phyloP scores from a whole-genome alignment of 768 basidiomycete species.

The Tricholoma terreum region DNA sequence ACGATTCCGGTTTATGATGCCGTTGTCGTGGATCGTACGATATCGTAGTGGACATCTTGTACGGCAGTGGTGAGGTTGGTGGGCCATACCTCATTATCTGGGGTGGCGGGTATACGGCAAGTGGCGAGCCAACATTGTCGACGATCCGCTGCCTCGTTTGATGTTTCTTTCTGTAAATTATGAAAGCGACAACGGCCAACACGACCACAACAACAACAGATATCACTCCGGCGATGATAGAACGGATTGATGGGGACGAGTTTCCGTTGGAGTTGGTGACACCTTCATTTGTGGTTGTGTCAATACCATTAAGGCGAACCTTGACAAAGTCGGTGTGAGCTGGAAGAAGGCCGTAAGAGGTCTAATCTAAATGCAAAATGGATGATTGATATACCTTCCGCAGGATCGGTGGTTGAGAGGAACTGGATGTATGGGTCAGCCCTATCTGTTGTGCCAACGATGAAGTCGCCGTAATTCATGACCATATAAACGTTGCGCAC shows the following conservation, averaged over 20 bases:
- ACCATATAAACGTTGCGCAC: constrained; percentile 65
- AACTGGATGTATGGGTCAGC: constrained; percentile 61
- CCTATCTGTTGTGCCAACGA: constrained; percentile 37
- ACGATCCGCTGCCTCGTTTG: background rate
- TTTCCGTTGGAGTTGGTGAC: background rate
- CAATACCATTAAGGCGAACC: constrained; percentile 29
- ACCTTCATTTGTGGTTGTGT: constrained; percentile 22
- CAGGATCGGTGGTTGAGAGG: constrained; percentile 49
- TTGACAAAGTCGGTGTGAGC: constrained; percentile 38
- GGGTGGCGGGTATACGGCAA: background rate
- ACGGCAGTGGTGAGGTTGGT: background rate
- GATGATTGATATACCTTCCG: constrained; percentile 31
- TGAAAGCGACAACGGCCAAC: constrained; percentile 6
- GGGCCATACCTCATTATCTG: background rate
- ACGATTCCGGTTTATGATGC: background rate
- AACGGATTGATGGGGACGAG: constrained; percentile 5
- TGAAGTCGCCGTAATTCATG: constrained; percentile 64
- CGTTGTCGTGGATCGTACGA: background rate
- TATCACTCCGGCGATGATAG: constrained; percentile 15
- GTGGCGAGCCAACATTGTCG: background rate
- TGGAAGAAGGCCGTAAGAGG: constrained; percentile 4
- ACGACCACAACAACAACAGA: constrained; percentile 12
- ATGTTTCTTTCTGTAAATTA: constrained; percentile 7
- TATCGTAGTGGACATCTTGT: background rate
- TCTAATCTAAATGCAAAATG: background rate